Base-by-base conservation (phyloP, 441 rosid genomes). In the Manihot esculenta region DNA sequence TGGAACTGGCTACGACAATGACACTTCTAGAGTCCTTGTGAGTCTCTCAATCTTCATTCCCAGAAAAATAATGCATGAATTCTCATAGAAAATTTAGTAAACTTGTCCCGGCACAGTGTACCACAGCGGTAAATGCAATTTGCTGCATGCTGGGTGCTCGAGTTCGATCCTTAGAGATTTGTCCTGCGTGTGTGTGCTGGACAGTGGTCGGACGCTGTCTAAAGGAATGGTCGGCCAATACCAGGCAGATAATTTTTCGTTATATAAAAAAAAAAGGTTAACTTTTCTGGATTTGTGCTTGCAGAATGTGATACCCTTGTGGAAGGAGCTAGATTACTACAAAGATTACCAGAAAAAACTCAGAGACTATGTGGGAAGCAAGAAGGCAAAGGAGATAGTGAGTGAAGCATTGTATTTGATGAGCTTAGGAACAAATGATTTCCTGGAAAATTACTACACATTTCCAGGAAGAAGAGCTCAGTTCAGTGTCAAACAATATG, bases 381-480 rank as follows among this genome's bases (percentile, higher is more conserved):
- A 47, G 13, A 77, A 66, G 73, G 92, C 88, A 0, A 76, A 72
- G 10, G 3, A 45, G 27, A 80, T 81, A 57, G 6, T 89, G 2
- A 69, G 59, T 6, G 74, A 83, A 55, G 79, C 94, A 0, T 77
- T 87, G 47, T 87, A 89, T 68, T 35, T 87, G 41, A 64, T 89
- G 71, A 87, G 94, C 80, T 69, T 87, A 57, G 92, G 94, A 44
- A 85, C 93, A 20, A 88, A 88, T 69, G 93, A 88, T 81, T 88
- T 88, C 84, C 81, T 88, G 10, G 93, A 85, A 69, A 86, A 88
- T 72, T 88, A 88, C 77, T 85, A 84, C 78, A 30, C 56, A 41
- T 44, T 80, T 26, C 85, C 83, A 0, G 60, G 57, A 18, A 76
- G 88, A 49, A 66, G 69, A 74, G 45, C 66, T 42, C 86, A 84